phyloP scores from a whole-genome alignment of 148 eudicot genomes.

The Bassia scoparia region DNA sequence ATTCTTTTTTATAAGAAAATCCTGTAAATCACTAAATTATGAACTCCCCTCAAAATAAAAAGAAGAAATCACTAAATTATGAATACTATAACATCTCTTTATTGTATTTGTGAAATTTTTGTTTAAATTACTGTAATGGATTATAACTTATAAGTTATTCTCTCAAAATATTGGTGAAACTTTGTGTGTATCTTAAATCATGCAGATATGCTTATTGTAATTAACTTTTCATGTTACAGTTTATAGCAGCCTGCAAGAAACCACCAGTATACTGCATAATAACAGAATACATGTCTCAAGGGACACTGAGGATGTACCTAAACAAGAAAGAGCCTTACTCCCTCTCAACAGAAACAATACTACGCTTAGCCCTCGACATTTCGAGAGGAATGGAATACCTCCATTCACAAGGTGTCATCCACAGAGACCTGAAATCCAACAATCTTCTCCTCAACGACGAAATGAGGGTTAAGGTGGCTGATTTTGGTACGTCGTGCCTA shows the following conservation, averaged over 20 bases:
- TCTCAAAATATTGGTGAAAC: no score
- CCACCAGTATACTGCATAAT: constrained; percentile 98
- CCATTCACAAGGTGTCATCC: constrained; percentile 96
- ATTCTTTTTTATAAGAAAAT: no score
- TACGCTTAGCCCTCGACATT: constrained; percentile 90
- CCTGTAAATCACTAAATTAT: no score
- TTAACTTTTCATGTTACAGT: constrained; percentile 39
- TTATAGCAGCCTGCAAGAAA: constrained; percentile 95
- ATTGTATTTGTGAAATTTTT: no score
- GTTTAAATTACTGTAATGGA: no score
- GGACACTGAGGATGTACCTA: constrained; percentile 90
- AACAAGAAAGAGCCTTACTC: constrained; percentile 98
- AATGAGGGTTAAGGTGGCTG: constrained; percentile 95
- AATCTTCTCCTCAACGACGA: constrained; percentile 89
- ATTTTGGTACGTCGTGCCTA: constrained; percentile 92
- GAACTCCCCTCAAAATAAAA: no score
- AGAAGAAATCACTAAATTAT: no score
- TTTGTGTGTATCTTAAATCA: no score
- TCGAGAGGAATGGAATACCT: constrained; percentile 96
- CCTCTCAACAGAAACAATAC: constrained; percentile 74
- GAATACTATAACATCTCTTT: no score
- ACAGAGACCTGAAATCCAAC: constrained; percentile 84
- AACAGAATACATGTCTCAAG: constrained; percentile 99
- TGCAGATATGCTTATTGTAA: no score
- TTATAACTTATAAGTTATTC: no score